phyloP scores from a whole-genome alignment of 2,329 filamentous ascomycete genomes.

The Cucurbitaria berberidis region DNA sequence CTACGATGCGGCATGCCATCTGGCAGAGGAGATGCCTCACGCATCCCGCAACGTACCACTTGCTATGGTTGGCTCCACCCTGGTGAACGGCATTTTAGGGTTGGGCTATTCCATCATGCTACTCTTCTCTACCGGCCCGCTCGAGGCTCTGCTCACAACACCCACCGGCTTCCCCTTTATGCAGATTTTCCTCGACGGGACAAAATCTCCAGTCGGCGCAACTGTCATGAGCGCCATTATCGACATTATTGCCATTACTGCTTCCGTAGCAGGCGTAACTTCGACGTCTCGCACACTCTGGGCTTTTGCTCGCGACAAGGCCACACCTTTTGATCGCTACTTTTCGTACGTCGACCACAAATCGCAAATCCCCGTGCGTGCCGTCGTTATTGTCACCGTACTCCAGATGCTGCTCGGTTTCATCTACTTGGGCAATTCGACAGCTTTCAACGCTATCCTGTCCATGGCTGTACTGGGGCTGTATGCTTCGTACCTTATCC shows the following conservation, averaged over 20 bases:
- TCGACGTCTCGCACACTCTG: slow-evolving; percentile 50
- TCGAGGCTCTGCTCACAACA: slow-evolving; percentile 49
- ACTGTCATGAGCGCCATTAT: slow-evolving; percentile 49
- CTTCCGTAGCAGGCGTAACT: slow-evolving; percentile 36
- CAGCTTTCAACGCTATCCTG: slow-evolving; percentile 52
- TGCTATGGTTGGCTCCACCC: slow-evolving; percentile 39
- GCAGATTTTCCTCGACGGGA: slow-evolving; percentile 51
- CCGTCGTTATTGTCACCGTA: slow-evolving; percentile 38
- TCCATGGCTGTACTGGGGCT: slow-evolving; percentile 54
- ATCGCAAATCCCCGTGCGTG: slow-evolving; percentile 45
- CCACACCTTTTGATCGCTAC: slow-evolving; percentile 46
- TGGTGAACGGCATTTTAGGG: slow-evolving; percentile 55
- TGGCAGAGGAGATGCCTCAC: slow-evolving; percentile 42
- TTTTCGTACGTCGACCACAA: slow-evolving; percentile 45
- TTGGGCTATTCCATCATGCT: slow-evolving; percentile 53
- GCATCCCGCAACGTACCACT: slow-evolving; percentile 37
- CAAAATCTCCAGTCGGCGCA: slow-evolving; percentile 40
- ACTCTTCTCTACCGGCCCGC: slow-evolving; percentile 52
- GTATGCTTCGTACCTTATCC: slow-evolving; percentile 54
- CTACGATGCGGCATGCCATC: slow-evolving; percentile 53
- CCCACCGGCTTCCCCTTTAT: slow-evolving; percentile 55
- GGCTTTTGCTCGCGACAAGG: slow-evolving; percentile 50
- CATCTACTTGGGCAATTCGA: slow-evolving; percentile 53
- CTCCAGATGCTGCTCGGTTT: slow-evolving; percentile 39
- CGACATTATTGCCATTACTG: slow-evolving; percentile 21